Evolutionary conservation across 163 green algal species (phyloP), one percentile per base, ranked within the genome.

Genomic region (Smithsoniella earleae): DNA sequence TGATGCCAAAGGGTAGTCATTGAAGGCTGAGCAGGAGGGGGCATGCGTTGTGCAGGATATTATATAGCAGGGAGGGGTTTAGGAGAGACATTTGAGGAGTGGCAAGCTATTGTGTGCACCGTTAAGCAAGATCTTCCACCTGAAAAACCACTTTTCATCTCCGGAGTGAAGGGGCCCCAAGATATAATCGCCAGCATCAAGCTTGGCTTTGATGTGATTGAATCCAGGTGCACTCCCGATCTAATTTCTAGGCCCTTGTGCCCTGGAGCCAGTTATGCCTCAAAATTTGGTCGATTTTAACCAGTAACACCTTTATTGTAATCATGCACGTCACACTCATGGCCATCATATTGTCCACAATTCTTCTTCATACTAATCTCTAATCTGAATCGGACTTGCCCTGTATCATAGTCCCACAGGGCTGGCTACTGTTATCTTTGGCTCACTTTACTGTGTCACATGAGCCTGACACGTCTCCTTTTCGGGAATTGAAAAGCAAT

Each of bases 141-240:
- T 6, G n/a, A 16, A 5, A 37, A 40, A 31, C 58, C 58, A 34
- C 58, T 36, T 6, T 69, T 69, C 27, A 5, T 69, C 6, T 69
- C 30, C 25, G 58, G 58, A 1, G 58, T 36, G 25, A 4, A 18
- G 3, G 34, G 27, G 3, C 58, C 58, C 6, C 27, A 4, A 4
- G 58, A 37, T 33, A 40, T 69, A 5, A 22, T 69, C 27, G 58
- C 31, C 5, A 30, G 43, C 16, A 6, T 69, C 25, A 30, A 34
- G 58, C 20, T 40, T 5, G 58, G 58, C n/a, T 69, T 69, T 36
- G 58, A 69, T 36, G 58, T 69, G 30, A 33, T 69, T 36, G 58
- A 69, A 34, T 38, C n/a, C 1, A 36, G 2, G 58, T 69, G 58
- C 58, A 31, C 27, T 2, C 49, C 0, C 44, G 20, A 20, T 54